Evolutionary conservation across 2,329 filamentous ascomycete genomes (phyloP), one percentile per base, ranked within the genome.

Genomic region (Fusarium duplospermum): DNA sequence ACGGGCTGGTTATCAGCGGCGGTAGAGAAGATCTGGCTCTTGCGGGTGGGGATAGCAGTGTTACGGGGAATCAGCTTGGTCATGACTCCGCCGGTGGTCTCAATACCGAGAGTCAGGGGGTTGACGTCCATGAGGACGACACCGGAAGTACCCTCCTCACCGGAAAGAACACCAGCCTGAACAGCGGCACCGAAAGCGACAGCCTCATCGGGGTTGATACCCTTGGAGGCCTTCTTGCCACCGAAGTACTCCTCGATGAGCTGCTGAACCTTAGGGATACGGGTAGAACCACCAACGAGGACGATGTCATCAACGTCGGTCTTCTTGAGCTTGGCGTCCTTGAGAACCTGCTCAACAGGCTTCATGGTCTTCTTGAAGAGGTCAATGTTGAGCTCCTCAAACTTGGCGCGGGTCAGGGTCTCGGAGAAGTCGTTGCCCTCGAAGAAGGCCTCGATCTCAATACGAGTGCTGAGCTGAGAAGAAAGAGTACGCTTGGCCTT

Each of bases 341-440:
- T 97, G 83, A 99, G 91, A 78, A 98, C 96, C 90, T 98, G 95
- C 89, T 98, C 95, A 77, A 98, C 96, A 67, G 96, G 96, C 92
- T 98, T 98, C 77, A 98, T 91, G 68, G 96, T 98, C 91, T 96
- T 97, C 93, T 98, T 98, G 93, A 98, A 98, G 72, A 98, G 92
- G 81, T 98, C 96, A 80, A 95, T 95, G 93, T 98, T 98, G 80
- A 98, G 91, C 87, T 98, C 96, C 88, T 99, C 96, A 81, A 99
- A 98, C 91, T 98, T 98, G 89, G 96, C 96, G 80, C 96, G 94
- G 84, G 96, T 98, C 62, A 99, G 91, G 73, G 95, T 98, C 92
- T 98, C 96, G 58, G 95, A 98, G 90, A 98, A 98, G 86, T 98
- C 96, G 78, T 97, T 93, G 88, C 96, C 96, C 80, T 97, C 92